Evolutionary conservation across 306 rosid species (phyloP), one percentile per base, ranked within the genome.

Genomic region (Quercus ilex): DNA sequence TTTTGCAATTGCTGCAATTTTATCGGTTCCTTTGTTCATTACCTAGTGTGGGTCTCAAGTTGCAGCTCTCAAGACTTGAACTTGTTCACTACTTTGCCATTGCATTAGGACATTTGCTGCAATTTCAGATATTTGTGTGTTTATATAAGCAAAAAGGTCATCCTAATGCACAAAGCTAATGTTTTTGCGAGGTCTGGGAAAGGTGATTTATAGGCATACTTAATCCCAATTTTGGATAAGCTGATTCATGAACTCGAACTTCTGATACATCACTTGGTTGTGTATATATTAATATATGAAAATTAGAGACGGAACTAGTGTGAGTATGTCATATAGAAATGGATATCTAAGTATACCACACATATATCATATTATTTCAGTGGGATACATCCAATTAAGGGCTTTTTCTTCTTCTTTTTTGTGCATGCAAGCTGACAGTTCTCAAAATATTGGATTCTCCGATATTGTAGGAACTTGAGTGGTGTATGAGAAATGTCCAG

Each of bases 401-500:
- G 51, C 6, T 17, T 67, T 67, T 8, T 9, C 17, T 31, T 64
- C 33, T 64, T 31, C 18, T 2, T 15, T 64, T 33, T 43, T 3
- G 5, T 41, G 6, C 2, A 20, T 71, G 2, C 38, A 19, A 6
- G 13, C 65, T 4, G n/a, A 30, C 6, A 19, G 28, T 12, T 46
- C 25, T 4, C 30, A 46, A 74, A 38, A 18, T 5, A 46, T 59
- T 59, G 52, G 71, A 0, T 69, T 75, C 41, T 68, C 38, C 6
- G 60, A 33, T 58, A 30, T 20, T 74, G 18, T 75, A 74, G 74
- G 77, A 51, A 71, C 53, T 77, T 74, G 38, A 19, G 30, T 15
- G 77, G 56, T 65, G 71, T 53, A 46, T 33, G 75, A 81, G 80
- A 75, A 30, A 92, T 95, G 99, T 90, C 97, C 58, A 88, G 93